These are phyloP conservation scores for Venturia effusa DNA, from an alignment of 2,329 filamentous ascomycete genomes.

Conservation along the genomic window DNA sequence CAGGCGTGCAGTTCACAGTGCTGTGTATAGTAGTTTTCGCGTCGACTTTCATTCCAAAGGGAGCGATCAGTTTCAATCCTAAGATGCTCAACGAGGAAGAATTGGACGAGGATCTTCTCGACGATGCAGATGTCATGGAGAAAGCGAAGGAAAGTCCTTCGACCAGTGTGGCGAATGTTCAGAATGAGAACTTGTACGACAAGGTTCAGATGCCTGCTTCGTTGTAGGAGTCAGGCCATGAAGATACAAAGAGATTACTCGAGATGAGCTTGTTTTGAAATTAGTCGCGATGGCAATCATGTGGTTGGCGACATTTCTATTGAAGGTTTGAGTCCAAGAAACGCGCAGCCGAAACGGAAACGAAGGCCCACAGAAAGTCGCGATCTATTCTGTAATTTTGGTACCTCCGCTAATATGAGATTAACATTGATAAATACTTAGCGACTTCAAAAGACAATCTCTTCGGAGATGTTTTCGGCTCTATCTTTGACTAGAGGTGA, in stretches of 20 bases:
- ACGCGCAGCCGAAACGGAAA: background rate
- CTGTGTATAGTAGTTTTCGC: conserved; percentile 31
- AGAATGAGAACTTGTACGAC: background rate
- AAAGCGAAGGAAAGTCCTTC: background rate
- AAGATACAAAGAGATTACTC: background rate
- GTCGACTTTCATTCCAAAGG: conserved; percentile 36
- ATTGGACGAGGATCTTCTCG: conserved; percentile 19
- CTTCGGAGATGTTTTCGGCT: too few species aligned
- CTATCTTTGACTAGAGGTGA: too few species aligned
- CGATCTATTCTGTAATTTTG: too few species aligned
- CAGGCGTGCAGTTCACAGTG: conserved; percentile 38
- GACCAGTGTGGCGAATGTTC: background rate
- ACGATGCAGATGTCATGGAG: conserved; percentile 2
- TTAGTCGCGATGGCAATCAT: background rate
- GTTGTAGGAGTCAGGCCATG: background rate
- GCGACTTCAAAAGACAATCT: too few species aligned
- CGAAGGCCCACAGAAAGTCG: background rate
- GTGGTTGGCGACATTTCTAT: background rate
- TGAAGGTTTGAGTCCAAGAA: too few species aligned
- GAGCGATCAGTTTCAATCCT: conserved; percentile 34
- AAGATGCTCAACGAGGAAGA: conserved; percentile 29
- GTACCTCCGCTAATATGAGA: too few species aligned
- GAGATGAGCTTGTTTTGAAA: background rate
- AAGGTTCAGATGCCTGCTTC: background rate
- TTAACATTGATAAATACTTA: too few species aligned